A percentile compares a stretch with the other conserved stretches of the same genome.
These are phyloP conservation scores for Vachellia pachyceras DNA, from an alignment of 306 rosid species.

Conservation along the genomic window DNA sequence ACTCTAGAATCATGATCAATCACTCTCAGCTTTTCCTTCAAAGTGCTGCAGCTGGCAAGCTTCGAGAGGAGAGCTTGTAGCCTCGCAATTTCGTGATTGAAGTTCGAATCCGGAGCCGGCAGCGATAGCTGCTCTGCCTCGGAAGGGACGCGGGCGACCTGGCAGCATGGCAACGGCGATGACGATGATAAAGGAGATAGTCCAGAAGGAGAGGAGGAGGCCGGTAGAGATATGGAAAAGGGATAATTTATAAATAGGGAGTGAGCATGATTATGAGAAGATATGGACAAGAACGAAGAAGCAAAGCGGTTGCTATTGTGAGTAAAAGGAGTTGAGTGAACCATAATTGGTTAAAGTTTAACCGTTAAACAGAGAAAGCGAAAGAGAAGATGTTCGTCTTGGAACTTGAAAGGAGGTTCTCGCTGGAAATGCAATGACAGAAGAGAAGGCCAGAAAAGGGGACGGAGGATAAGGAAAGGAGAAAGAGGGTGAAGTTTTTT, in stretches of 20 bases:
- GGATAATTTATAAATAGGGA: conserved; percentile 47
- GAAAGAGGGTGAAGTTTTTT: not conserved
- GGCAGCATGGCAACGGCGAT: conserved; percentile 36
- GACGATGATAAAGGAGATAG: conserved; percentile 9
- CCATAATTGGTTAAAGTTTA: conserved; percentile 56
- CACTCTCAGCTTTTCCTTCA: conserved; percentile 52
- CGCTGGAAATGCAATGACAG: not conserved
- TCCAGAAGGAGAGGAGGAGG: conserved; percentile 30
- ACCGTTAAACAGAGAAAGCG: not conserved
- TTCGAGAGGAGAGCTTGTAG: conserved; percentile 58
- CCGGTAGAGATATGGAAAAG: conserved; percentile 1
- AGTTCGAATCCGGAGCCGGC: conserved; percentile 60
- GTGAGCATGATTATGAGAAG: conserved; percentile 34
- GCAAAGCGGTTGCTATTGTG: conserved; percentile 47
- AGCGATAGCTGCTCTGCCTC: conserved; percentile 68
- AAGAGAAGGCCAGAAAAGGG: not conserved
- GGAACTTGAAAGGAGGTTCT: not conserved
- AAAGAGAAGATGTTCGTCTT: not conserved
- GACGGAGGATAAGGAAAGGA: not conserved
- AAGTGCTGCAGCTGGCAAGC: conserved; percentile 45
- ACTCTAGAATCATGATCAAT: conserved; percentile 74
- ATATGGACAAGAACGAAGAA: conserved; percentile 50
- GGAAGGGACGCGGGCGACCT: conserved; percentile 61
- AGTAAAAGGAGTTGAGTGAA: conserved; percentile 56
- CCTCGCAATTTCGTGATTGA: conserved; percentile 66